A percentile compares a stretch with the other conserved stretches of the same genome.
Evolutionary conservation across 1,284 basidiomycete genomes (phyloP).

Genomic region (Trichosporon ovoides): DNA sequence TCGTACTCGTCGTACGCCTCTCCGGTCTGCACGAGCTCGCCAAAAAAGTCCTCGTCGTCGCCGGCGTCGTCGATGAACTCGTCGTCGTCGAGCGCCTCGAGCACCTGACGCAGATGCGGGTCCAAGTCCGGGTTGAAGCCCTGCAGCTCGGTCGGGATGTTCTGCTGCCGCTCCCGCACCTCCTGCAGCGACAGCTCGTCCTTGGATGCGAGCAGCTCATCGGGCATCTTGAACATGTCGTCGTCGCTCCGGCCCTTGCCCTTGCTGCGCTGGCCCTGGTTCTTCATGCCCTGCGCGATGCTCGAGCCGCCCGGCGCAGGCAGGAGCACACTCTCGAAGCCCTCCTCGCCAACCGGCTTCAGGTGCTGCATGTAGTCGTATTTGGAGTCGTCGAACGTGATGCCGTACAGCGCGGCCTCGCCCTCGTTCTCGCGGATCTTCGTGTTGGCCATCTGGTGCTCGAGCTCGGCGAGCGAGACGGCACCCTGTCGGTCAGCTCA

Average conservation of each 20-base stretch:
- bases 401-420: slow-evolving; percentile 82
- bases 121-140: slow-evolving; percentile 97
- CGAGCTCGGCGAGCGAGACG: slow-evolving; percentile 57
- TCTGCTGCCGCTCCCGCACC: slow-evolving; percentile 61
- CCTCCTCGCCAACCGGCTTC: slow-evolving; percentile 70
- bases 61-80: slow-evolving; percentile 74
- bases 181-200: slow-evolving; percentile 64
- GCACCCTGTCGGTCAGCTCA: slow-evolving; percentile 37
- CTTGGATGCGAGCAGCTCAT: slow-evolving; percentile 66
- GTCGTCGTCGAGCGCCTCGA: slow-evolving; percentile 95
- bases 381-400: slow-evolving; percentile 95
- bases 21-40: slow-evolving; percentile 51
- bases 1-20: slow-evolving; percentile 53
- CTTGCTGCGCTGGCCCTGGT: slow-evolving; percentile 25
- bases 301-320: slow-evolving; percentile 60
- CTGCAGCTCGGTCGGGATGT: slow-evolving; percentile 69
- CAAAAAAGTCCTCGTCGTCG: slow-evolving; percentile 52
- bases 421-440: slow-evolving; percentile 55
- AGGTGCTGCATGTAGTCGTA: slow-evolving; percentile 99
- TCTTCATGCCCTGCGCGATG: slow-evolving; percentile 41
- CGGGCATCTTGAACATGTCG: slow-evolving; percentile 55
- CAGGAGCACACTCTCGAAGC: slow-evolving; percentile 56
- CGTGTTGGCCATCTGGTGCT: slow-evolving; percentile 35
- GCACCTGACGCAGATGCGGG: slow-evolving; percentile 82
- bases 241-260: slow-evolving; percentile 33